Conservation (phyloP, 495 filamentous ascomycete species). For the Trichoderma virens region DNA sequence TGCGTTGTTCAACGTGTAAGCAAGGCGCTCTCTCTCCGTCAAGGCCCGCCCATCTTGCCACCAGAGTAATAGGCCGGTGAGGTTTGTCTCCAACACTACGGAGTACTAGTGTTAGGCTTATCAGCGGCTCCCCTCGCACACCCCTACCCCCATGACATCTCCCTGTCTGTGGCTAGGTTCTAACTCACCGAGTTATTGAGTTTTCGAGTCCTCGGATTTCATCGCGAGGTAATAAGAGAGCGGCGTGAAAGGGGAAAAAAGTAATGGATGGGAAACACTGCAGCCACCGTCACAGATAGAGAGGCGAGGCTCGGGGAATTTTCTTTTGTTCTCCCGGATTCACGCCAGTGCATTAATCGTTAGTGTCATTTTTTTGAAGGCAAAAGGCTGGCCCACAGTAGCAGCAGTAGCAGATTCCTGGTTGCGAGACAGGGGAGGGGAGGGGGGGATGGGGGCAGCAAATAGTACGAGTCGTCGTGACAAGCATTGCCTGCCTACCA, state of each 20-base stretch:
- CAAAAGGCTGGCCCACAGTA: background rate
- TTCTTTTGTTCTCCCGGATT: background rate
- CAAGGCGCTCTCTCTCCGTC: background rate
- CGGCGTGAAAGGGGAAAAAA: background rate
- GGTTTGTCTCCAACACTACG: background rate
- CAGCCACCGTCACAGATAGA: background rate
- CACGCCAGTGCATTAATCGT: background rate
- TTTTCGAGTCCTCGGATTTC: too few relatives aligned
- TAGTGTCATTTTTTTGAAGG: background rate
- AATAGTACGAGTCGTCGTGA: too few relatives aligned
- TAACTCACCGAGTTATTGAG: background rate
- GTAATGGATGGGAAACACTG: background rate
- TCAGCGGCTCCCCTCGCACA: conserved; percentile 3
- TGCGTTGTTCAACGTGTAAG: conserved; percentile 6
- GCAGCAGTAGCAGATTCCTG: background rate
- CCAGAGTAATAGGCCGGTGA: background rate
- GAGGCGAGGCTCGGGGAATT: background rate
- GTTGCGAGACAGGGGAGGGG: background rate
- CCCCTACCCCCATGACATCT: background rate
- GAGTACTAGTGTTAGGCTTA: conserved; percentile 9
- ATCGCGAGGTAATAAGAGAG: background rate
- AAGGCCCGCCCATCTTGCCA: conserved; percentile 5
- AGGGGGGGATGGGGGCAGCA: background rate
- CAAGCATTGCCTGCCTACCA: background rate
- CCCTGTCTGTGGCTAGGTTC: background rate